Conservation (phyloP, 495 filamentous ascomycete species). For the Penicillium desertorum region DNA sequence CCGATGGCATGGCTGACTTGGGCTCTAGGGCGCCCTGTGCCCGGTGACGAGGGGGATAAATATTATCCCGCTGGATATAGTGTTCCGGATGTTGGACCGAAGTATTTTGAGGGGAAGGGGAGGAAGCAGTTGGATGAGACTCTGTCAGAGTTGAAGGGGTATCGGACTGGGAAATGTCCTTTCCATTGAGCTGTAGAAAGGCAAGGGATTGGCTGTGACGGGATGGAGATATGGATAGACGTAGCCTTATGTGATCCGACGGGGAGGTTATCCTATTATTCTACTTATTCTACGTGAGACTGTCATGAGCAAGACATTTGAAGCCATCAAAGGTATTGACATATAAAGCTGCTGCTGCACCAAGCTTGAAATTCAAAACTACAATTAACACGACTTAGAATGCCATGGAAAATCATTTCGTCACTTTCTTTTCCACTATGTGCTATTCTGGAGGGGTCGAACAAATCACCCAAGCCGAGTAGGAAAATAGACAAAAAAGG, state of each 20-base stretch:
- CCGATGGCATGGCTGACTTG: constrained; percentile 54
- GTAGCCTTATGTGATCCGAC: not conserved
- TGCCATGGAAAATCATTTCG: constrained; percentile 13
- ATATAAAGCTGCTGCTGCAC: not conserved
- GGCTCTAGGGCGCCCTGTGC: constrained; percentile 55
- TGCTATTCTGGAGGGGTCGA: constrained; percentile 38
- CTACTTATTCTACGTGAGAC: not conserved
- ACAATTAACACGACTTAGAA: not conserved
- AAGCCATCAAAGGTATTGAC: not conserved
- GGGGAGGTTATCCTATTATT: no score
- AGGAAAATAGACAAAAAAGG: constrained; percentile 43
- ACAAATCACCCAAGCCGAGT: constrained; percentile 28
- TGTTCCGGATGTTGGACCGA: constrained; percentile 58
- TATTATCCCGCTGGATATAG: constrained; percentile 60
- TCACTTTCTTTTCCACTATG: constrained; percentile 45
- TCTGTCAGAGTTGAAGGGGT: constrained; percentile 42
- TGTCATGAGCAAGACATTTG: not conserved
- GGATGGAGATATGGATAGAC: not conserved
- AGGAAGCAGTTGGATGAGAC: constrained; percentile 35
- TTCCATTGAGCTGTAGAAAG: constrained; percentile 37
- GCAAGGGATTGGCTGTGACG: not conserved
- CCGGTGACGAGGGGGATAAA: constrained; percentile 57
- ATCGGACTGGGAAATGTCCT: constrained; percentile 53
- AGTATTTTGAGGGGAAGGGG: constrained; percentile 56
- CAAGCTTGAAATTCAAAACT: not conserved